Evolutionary conservation across 345 rosid genomes (phyloP), one percentile per base, ranked within the genome.

Genomic region (Noccaea bulbosa): DNA sequence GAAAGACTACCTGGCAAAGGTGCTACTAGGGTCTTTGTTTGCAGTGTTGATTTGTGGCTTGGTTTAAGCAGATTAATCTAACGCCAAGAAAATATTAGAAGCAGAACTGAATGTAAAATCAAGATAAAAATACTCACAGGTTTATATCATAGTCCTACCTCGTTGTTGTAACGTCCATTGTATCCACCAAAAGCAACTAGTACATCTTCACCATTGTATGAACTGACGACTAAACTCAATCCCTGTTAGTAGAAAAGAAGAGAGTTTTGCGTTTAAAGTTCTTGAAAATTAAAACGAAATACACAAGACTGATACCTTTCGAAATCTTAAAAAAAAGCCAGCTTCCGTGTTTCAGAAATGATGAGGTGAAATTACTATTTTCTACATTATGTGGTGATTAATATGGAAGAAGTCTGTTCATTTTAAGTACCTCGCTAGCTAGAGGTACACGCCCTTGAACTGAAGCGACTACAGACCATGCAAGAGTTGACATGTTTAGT

Each of bases 151-250:
- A 53, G 59, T 12, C 60, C 16, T 80, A 95, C 99, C 89, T 90
- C 98, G 67, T 76, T 92, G 86, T 84, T 95, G 75, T 88, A 95
- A 61, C 79, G 99, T 20, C 99, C 99, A 78, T 95, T 87, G 71
- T 95, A 95, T 71, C 98, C 99, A 69, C 99, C 99, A 79, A 92
- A 95, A 52, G 97, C 83, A 63, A 92, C 78, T n/a, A 92, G 82
- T 56, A 92, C 79, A 83, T 95, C 97, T 79, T 92, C 97, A 27
- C 97, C 96, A 63, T 64, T 81, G 56, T 77, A 82, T 65, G 97
- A 84, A 75, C 94, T 86, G 27, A 92, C 88, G 24, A 81, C 94
- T 83, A 95, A 82, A 86, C 91, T 95, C 80, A 92, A 81, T 44
- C 99, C 99, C 99, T 88, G 81, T 57, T 66, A 50, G 60, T 50